A percentile compares a stretch with the other conserved stretches of the same genome.
Conservation (phyloP, 306 rosid genomes). For the Rubus parviflorus region DNA sequence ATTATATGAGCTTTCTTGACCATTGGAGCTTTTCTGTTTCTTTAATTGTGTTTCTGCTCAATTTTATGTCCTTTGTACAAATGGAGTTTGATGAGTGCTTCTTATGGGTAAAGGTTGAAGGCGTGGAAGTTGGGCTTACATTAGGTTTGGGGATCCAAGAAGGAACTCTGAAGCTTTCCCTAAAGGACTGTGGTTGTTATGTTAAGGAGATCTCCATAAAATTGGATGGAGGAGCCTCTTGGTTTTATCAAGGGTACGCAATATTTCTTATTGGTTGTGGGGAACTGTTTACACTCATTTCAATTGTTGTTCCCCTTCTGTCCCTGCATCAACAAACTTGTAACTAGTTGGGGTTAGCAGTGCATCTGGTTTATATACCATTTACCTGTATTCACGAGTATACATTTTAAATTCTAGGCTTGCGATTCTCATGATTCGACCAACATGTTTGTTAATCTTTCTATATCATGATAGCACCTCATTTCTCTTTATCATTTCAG, state of each 20-base stretch:
- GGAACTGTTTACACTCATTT: background rate
- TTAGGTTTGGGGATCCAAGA: slow-evolving; percentile 68
- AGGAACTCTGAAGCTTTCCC: slow-evolving; percentile 71
- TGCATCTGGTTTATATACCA: background rate
- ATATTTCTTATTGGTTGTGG: slow-evolving; percentile 9
- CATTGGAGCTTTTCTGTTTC: slow-evolving; percentile 9
- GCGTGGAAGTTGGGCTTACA: slow-evolving; percentile 74
- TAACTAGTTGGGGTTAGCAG: background rate
- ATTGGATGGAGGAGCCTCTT: slow-evolving; percentile 93
- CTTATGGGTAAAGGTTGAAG: slow-evolving; percentile 66
- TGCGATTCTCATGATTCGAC: background rate
- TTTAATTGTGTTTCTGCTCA: slow-evolving; percentile 11
- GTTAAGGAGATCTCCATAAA: slow-evolving; percentile 70
- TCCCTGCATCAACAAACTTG: background rate
- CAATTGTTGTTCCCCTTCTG: background rate
- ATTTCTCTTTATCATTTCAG: background rate
- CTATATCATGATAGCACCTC: background rate
- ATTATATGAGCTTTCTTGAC: background rate
- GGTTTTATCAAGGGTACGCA: slow-evolving; percentile 95
- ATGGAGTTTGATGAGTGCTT: slow-evolving; percentile 38
- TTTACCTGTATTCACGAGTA: background rate
- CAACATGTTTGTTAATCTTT: background rate
- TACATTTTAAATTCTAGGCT: background rate
- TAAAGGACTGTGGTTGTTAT: slow-evolving; percentile 56
- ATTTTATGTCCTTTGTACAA: slow-evolving; percentile 25